Conservation (phyloP, 441 rosid species). For the Populus hybrid region DNA sequence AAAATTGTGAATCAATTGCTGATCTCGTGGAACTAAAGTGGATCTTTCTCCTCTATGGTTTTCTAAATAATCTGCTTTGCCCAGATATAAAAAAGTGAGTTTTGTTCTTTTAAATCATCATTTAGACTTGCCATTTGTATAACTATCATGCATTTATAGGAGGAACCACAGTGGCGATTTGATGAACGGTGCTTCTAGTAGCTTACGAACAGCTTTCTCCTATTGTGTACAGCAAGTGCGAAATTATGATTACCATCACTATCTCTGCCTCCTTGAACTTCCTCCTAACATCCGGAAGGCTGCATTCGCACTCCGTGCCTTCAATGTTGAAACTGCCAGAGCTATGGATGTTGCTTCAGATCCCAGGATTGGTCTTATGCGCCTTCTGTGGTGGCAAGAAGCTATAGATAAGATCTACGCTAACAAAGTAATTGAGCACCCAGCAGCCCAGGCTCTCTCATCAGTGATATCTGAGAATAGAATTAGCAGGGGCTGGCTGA, state of each 20-base stretch:
- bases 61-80: neutral
- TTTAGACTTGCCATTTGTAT: neutral
- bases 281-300: conserved; percentile 71
- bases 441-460: conserved; percentile 74
- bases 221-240: conserved; percentile 84
- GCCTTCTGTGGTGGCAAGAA: conserved; percentile 92
- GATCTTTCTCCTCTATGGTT: neutral
- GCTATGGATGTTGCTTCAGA: conserved; percentile 93
- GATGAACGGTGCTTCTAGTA: conserved; percentile 58
- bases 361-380: conserved; percentile 82
- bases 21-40: neutral
- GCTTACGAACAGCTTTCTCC: conserved; percentile 68
- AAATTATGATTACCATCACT: conserved; percentile 89
- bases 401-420: conserved; percentile 76
- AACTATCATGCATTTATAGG: conserved; percentile 20
- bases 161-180: conserved; percentile 16
- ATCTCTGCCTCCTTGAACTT: conserved; percentile 88
- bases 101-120: neutral
- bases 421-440: conserved; percentile 64
- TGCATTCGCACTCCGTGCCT: conserved; percentile 80
- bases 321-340: conserved; percentile 85
- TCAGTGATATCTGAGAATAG: conserved; percentile 61
- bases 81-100: neutral
- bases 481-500: conserved; percentile 73
- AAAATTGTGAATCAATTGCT: neutral